phyloP scores from a whole-genome alignment of 1,139 yeast species.

The Pneumocystis carinii region DNA sequence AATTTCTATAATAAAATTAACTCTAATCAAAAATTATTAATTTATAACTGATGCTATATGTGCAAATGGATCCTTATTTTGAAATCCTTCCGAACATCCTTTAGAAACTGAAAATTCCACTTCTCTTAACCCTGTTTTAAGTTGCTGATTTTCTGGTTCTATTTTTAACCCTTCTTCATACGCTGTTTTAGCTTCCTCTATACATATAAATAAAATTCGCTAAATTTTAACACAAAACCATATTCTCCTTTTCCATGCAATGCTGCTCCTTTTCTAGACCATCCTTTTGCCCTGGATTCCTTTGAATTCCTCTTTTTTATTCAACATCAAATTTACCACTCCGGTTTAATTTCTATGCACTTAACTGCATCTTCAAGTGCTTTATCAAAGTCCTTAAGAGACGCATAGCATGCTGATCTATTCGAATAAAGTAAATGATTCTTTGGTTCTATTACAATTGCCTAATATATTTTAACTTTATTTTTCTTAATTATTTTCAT shows the following conservation, averaged over 20 bases:
- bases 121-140: conserved; percentile 61
- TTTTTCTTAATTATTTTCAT: not conserved
- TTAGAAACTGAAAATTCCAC: conserved; percentile 43
- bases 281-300: conserved; percentile 52
- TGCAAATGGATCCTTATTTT: conserved; percentile 35
- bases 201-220: conserved; percentile 19
- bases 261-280: conserved; percentile 88
- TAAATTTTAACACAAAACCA: conserved; percentile 31
- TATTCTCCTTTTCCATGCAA: conserved; percentile 64
- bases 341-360: conserved; percentile 60
- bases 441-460: conserved; percentile 83
- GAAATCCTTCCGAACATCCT: conserved; percentile 17
- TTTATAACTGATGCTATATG: conserved; percentile 57
- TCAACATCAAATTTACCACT: conserved; percentile 34
- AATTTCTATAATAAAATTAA: conserved; percentile 31
- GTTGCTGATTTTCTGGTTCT: conserved; percentile 74
- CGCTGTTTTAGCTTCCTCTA: conserved; percentile 33
- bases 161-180: conserved; percentile 72
- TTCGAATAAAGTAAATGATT: conserved; percentile 75
- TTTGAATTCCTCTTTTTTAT: not conserved
- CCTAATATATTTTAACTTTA: conserved; percentile 22
- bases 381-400: conserved; percentile 52
- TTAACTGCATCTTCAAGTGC: conserved; percentile 76
- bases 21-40: not conserved
- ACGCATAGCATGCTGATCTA: conserved; percentile 85